Conservation (phyloP, 202 grass and related monocot genomes). For the Sporobolus alterniflorus region DNA sequence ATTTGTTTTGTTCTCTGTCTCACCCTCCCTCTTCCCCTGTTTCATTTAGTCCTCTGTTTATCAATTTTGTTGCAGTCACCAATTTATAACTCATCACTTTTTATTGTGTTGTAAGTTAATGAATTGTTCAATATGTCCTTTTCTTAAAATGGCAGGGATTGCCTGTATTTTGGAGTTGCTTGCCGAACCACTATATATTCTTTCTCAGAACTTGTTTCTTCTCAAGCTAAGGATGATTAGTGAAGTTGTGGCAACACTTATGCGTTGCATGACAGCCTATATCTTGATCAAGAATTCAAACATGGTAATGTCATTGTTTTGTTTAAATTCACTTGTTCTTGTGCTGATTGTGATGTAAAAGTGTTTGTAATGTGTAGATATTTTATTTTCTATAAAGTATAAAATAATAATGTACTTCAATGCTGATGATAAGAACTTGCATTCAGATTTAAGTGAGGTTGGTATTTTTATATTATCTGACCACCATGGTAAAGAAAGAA, state of each 20-base stretch:
- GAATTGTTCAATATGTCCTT: too few species aligned
- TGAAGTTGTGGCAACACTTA: not conserved
- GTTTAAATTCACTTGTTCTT: not conserved
- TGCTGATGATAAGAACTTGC: not conserved
- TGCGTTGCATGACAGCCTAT: slow-evolving; percentile 7
- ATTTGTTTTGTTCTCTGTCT: too few species aligned
- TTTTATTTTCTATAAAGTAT: not conserved
- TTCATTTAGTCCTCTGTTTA: too few species aligned
- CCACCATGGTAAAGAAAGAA: not conserved
- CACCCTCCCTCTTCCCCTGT: too few species aligned
- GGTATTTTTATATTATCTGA: not conserved
- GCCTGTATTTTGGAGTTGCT: slow-evolving; percentile 8
- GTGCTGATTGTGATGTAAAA: not conserved
- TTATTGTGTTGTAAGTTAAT: too few species aligned
- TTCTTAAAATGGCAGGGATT: not conserved
- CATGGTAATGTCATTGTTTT: not conserved
- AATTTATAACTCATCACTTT: too few species aligned
- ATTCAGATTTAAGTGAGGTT: not conserved
- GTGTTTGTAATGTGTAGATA: not conserved
- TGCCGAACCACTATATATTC: slow-evolving; percentile 5
- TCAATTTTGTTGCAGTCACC: too few species aligned
- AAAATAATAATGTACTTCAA: not conserved
- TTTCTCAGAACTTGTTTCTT: slow-evolving; percentile 9
- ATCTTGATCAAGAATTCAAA: not conserved
- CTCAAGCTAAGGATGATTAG: slow-evolving; percentile 1